A percentile compares a stretch with the other conserved stretches of the same genome.
phyloP scores from a whole-genome alignment of 495 filamentous ascomycete species.

The Neohortaea acidophila region DNA sequence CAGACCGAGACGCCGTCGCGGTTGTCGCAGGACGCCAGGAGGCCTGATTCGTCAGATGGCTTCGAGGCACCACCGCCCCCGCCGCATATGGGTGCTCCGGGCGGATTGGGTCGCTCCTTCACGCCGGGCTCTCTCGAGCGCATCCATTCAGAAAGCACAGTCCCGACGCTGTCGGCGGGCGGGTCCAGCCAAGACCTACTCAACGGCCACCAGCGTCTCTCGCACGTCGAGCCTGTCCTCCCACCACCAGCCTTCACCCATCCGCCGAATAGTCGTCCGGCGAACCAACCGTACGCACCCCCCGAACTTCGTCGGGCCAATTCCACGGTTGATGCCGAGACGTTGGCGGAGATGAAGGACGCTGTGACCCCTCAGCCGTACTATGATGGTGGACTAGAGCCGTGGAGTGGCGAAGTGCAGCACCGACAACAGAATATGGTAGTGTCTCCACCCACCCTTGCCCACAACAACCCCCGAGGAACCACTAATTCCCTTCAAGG shows the following conservation, averaged over 20 bases:
- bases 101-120: slow-evolving; percentile 1
- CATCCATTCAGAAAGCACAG: slow-evolving; percentile 13
- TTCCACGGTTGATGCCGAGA: slow-evolving; percentile 65
- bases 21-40: slow-evolving; percentile 28
- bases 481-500: slow-evolving; percentile 19
- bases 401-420: slow-evolving; percentile 23
- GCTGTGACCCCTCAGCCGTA: slow-evolving; percentile 30
- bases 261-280: slow-evolving; percentile 49
- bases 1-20: slow-evolving; percentile 31
- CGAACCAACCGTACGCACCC: slow-evolving; percentile 50
- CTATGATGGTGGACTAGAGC: background rate
- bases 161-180: slow-evolving; percentile 11
- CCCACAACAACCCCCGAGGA: slow-evolving; percentile 1
- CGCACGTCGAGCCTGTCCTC: slow-evolving; percentile 56
- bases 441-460: slow-evolving; percentile 9
- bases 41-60: slow-evolving; percentile 11
- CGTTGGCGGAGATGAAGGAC: slow-evolving; percentile 58
- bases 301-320: slow-evolving; percentile 63
- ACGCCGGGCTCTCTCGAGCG: slow-evolving; percentile 9
- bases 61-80: slow-evolving; percentile 37
- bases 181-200: no score
- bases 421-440: slow-evolving; percentile 23
- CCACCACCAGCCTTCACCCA: slow-evolving; percentile 65
- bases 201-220: no score
- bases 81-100: slow-evolving; percentile 23